A percentile compares a stretch with the other conserved stretches of the same genome.
These are phyloP conservation scores for Nothopassalora personata DNA, from an alignment of 2,329 filamentous ascomycete species.

Conservation along the genomic window DNA sequence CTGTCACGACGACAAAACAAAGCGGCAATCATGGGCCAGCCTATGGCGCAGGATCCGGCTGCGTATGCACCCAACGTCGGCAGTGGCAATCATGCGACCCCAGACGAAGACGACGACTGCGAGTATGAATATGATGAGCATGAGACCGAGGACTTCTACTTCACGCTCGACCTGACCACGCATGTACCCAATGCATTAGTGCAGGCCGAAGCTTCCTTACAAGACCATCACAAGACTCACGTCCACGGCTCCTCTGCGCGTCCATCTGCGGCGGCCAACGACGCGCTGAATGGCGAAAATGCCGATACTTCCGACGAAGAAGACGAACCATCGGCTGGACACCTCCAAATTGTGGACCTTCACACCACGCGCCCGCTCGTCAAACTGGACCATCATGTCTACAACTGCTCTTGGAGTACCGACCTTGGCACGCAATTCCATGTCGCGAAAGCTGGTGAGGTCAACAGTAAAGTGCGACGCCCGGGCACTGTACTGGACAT, in stretches of 20 bases:
- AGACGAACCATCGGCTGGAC: constrained; percentile 33
- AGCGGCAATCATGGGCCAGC: constrained; percentile 3
- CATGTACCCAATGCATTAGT: constrained; percentile 31
- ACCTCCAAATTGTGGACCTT: constrained; percentile 74
- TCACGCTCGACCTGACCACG: constrained; percentile 54
- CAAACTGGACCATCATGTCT: constrained; percentile 71
- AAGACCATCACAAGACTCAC: not conserved
- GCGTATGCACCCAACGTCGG: not conserved
- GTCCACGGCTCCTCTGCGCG: not conserved
- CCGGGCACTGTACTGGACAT: constrained; percentile 60
- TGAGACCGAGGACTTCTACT: constrained; percentile 55
- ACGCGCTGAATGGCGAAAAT: not conserved
- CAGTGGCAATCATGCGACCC: not conserved
- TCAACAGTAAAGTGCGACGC: constrained; percentile 41
- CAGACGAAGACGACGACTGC: constrained; percentile 45
- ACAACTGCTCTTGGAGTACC: constrained; percentile 74
- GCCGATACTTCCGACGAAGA: not conserved
- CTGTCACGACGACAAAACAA: not conserved
- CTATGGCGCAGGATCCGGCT: not conserved
- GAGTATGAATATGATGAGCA: constrained; percentile 57
- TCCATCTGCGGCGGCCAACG: not conserved
- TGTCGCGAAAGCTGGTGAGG: constrained; percentile 40
- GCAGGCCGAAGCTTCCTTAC: constrained; percentile 4
- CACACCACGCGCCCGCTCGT: constrained; percentile 72
- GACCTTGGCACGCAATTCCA: constrained; percentile 77